A percentile compares a stretch with the other conserved stretches of the same genome.
Conservation (phyloP, 345 rosid species). For the Hibiscus tridactylites region DNA sequence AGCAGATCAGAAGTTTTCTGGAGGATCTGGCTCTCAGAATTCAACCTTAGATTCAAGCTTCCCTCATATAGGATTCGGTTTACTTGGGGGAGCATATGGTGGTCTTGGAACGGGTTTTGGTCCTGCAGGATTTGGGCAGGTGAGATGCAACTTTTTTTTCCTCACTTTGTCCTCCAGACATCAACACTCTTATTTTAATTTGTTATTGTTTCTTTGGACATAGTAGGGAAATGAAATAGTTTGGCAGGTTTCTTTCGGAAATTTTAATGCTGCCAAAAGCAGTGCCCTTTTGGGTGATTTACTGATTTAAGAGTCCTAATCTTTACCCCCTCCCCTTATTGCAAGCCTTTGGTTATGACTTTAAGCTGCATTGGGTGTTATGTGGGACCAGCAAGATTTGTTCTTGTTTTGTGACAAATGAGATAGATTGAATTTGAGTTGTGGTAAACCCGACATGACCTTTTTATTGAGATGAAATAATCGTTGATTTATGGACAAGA, state of each 20-base stretch:
- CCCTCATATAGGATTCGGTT: slow-evolving; percentile 62
- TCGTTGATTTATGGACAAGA: background rate
- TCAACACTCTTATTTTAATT: too few species aligned
- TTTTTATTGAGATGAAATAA: background rate
- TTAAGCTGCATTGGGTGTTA: background rate
- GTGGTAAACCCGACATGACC: background rate
- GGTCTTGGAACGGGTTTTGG: slow-evolving; percentile 59
- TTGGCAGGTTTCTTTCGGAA: background rate
- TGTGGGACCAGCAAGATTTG: background rate
- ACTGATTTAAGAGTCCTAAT: background rate
- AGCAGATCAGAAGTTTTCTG: slow-evolving; percentile 60
- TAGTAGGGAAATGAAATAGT: background rate
- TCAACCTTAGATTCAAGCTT: slow-evolving; percentile 57
- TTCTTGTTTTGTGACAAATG: background rate
- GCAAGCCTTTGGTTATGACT: background rate
- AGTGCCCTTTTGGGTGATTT: background rate
- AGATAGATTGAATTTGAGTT: background rate
- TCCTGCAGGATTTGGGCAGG: slow-evolving; percentile 70
- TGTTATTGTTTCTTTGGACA: slow-evolving; percentile 13
- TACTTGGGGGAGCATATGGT: slow-evolving; percentile 58
- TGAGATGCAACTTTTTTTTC: slow-evolving; percentile 21
- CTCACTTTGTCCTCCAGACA: background rate
- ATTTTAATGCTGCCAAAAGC: background rate
- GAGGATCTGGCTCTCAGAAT: slow-evolving; percentile 43
- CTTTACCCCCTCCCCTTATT: background rate